Evolutionary conservation across 441 rosid genomes (phyloP).

Genomic region (Gossypium schwendimanii): DNA sequence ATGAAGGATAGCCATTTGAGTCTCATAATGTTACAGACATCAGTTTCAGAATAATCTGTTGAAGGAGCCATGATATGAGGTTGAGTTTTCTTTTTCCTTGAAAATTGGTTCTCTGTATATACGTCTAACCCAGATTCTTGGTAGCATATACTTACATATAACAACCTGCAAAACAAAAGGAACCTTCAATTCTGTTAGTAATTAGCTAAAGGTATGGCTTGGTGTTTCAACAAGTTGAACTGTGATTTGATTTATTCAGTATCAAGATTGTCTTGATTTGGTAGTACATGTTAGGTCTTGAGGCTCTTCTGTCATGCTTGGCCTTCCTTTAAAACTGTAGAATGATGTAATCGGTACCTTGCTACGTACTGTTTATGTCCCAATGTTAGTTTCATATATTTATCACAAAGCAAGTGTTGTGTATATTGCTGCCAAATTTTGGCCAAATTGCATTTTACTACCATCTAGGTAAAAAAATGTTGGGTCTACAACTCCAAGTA

Average conservation of each 20-base stretch:
- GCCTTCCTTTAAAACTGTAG: neutral
- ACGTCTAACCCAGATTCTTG: constrained; percentile 7
- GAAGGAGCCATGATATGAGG: constrained; percentile 6
- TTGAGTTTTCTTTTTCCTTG: neutral
- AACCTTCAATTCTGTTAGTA: neutral
- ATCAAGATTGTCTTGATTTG: neutral
- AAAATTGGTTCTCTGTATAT: constrained; percentile 5
- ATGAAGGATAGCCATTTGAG: constrained; percentile 15
- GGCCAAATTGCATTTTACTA: neutral
- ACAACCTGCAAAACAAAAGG: neutral
- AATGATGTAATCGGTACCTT: neutral
- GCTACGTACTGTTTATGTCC: neutral
- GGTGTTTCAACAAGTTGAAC: neutral
- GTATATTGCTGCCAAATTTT: neutral
- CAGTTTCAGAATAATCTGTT: constrained; percentile 10
- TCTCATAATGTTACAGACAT: constrained; percentile 23
- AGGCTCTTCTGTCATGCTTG: neutral
- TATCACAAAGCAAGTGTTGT: neutral
- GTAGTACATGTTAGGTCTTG: constrained; percentile 1
- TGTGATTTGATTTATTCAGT: neutral
- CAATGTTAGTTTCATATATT: neutral
- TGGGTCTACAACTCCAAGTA: neutral
- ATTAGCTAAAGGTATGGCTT: neutral
- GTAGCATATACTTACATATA: neutral
- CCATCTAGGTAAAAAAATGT: neutral